Conservation (phyloP, 495 filamentous ascomycete species). For the Neurospora sp. region DNA sequence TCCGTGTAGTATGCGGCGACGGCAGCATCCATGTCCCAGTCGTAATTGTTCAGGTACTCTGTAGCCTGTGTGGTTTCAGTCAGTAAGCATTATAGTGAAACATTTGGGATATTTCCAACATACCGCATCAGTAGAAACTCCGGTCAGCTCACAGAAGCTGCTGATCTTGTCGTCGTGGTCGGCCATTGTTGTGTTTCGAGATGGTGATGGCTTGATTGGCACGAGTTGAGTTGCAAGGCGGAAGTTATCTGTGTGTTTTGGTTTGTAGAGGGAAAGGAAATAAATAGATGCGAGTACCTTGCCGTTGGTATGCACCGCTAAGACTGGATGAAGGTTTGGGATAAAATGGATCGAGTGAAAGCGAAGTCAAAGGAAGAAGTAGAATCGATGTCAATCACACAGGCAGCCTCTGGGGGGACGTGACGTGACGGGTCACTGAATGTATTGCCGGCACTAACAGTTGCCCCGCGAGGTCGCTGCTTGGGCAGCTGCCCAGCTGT, state of each 20-base stretch:
- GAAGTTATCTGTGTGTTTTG: background rate
- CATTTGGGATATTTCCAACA: slow-evolving; percentile 5
- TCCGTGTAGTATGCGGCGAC: slow-evolving; percentile 60
- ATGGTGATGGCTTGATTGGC: background rate
- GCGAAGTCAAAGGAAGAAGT: background rate
- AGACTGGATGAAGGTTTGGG: background rate
- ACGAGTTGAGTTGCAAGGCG: background rate
- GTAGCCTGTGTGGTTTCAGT: slow-evolving; percentile 46
- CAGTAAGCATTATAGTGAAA: background rate
- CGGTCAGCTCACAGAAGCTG: slow-evolving; percentile 66
- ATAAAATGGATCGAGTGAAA: background rate
- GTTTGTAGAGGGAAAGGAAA: background rate
- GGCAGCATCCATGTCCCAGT: slow-evolving; percentile 62
- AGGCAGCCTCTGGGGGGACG: background rate
- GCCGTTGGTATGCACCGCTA: background rate
- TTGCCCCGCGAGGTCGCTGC: background rate
- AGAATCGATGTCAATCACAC: background rate
- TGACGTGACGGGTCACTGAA: background rate
- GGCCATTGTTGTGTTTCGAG: slow-evolving; percentile 24
- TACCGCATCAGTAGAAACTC: slow-evolving; percentile 54
- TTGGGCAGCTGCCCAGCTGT: background rate
- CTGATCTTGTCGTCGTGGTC: slow-evolving; percentile 61
- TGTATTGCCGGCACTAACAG: background rate
- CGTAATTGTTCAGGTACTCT: slow-evolving; percentile 53
- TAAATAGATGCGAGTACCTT: background rate